Base-by-base conservation (phyloP, 495 filamentous ascomycete genomes). In the Venustampulla echinocandica region DNA sequence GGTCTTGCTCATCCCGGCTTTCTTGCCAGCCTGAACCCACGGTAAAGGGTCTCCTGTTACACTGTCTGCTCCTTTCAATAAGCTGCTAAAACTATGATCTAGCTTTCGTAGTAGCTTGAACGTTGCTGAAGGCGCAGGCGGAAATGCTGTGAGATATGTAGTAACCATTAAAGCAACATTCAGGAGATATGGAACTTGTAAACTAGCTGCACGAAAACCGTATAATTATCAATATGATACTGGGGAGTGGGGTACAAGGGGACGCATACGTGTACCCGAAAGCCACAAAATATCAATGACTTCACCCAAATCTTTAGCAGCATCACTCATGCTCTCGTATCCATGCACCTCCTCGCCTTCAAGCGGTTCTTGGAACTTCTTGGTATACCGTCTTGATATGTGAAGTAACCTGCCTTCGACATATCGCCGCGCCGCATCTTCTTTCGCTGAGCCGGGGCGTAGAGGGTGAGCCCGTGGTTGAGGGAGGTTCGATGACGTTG, bases 131-230 rank as follows among this genome's bases (percentile, higher is more conserved):
- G 81, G 76, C 0, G 79, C 64, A n/a, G 87, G 81, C 0, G 78
- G 70, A 62, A 90, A 90, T 0, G 73, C 68, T 4, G 71, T 56
- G 3, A 94, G 63, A 61, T 81, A 84, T 0, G 70, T 74, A 48
- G 76, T 75, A 13, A 85, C 62, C 20, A 87, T 68, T 43, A 78
- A 70, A 0, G 87, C 86, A 39, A 95, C 69, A 44, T 78, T 83
- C 18, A 95, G 76, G 9, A 95, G 70, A 56, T 84, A 87, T 23
- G 87, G 83, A 10, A 87, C 79, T 66, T 94, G 86, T n/a, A 95
- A 69, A 30, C 75, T 77, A 24, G 88, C 86, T 25, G 21, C 34
- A 22, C 38, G 11, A 19, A 15, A 9, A 35, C 44, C 40, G 45
- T 44, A 27, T 13, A 57, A 15, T 15, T 42, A 15, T 43, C 22